These are phyloP conservation scores for Phoenix dactylifera DNA, from an alignment of 176 grass and related monocot genomes.

Conservation along the genomic window DNA sequence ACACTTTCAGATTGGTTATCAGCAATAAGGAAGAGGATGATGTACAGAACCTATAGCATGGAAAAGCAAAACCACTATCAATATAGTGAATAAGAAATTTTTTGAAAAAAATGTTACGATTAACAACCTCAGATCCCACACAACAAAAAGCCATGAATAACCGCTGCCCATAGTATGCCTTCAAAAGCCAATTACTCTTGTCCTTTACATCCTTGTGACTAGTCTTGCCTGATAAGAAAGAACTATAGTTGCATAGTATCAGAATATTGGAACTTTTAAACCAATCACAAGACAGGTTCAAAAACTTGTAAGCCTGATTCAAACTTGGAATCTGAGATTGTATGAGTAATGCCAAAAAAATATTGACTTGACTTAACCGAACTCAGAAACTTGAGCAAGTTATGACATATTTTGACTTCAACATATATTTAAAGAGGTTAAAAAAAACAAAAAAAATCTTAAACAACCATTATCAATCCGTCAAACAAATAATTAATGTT, in stretches of 20 bases:
- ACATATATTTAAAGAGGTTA: too few relatives aligned
- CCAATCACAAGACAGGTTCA: too few relatives aligned
- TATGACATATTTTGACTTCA: too few relatives aligned
- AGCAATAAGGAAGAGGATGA: slow-evolving; percentile 69
- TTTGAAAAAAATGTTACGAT: background rate
- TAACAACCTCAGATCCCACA: slow-evolving; percentile 81
- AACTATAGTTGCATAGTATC: slow-evolving; percentile 22
- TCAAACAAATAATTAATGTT: too few relatives aligned
- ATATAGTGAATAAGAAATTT: background rate
- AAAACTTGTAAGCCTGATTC: too few relatives aligned
- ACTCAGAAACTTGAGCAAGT: too few relatives aligned
- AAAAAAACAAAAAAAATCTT: too few relatives aligned
- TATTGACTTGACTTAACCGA: too few relatives aligned
- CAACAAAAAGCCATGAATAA: slow-evolving; percentile 96
- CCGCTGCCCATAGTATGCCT: slow-evolving; percentile 65
- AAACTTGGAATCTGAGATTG: too few relatives aligned
- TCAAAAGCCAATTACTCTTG: slow-evolving; percentile 78
- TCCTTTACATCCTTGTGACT: slow-evolving; percentile 95
- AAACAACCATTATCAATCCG: too few relatives aligned
- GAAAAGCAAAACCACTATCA: too few relatives aligned
- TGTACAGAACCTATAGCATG: slow-evolving; percentile 75
- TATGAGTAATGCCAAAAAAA: too few relatives aligned
- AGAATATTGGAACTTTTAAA: background rate
- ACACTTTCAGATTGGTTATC: slow-evolving; percentile 47
- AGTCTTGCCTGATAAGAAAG: slow-evolving; percentile 83